These are phyloP conservation scores for Pilasporangium apinafurcum DNA, from an alignment of 352 stramenopile species.

Conservation along the genomic window DNA sequence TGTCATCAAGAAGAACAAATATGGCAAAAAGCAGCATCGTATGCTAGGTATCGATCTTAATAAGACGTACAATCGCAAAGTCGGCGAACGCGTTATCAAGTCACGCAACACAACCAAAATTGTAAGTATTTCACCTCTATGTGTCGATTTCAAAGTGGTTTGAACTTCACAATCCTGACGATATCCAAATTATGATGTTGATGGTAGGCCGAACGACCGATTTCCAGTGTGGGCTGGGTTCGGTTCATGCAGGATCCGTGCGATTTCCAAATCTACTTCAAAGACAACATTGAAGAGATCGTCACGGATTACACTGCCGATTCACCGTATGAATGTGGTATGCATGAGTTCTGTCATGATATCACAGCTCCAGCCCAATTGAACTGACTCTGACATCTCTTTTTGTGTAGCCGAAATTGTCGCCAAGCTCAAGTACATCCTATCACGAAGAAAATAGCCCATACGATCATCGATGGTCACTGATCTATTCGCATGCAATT, in stretches of 20 bases:
- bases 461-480: neutral
- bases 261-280: slow-evolving; percentile 88
- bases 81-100: slow-evolving; percentile 85
- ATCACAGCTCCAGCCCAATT: too few relatives aligned
- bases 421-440: slow-evolving; percentile 88
- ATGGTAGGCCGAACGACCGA: slow-evolving; percentile 69
- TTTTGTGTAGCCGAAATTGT: slow-evolving; percentile 70
- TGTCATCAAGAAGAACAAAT: slow-evolving; percentile 91
- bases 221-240: slow-evolving; percentile 82
- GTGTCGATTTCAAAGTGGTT: neutral
- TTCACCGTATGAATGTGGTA: slow-evolving; percentile 86
- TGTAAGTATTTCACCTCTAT: slow-evolving; percentile 34
- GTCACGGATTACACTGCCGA: slow-evolving; percentile 86
- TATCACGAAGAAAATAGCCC: slow-evolving; percentile 68
- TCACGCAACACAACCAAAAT: slow-evolving; percentile 86
- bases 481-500: too few relatives aligned
- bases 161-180: neutral
- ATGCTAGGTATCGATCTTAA: slow-evolving; percentile 86
- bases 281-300: slow-evolving; percentile 85
- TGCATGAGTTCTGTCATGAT: slow-evolving; percentile 7
- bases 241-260: slow-evolving; percentile 81
- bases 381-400: neutral
- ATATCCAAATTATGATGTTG: neutral
- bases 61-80: slow-evolving; percentile 89
- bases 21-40: slow-evolving; percentile 83